These are phyloP conservation scores for Russula brevipes DNA, from an alignment of 768 basidiomycete species.

Conservation along the genomic window DNA sequence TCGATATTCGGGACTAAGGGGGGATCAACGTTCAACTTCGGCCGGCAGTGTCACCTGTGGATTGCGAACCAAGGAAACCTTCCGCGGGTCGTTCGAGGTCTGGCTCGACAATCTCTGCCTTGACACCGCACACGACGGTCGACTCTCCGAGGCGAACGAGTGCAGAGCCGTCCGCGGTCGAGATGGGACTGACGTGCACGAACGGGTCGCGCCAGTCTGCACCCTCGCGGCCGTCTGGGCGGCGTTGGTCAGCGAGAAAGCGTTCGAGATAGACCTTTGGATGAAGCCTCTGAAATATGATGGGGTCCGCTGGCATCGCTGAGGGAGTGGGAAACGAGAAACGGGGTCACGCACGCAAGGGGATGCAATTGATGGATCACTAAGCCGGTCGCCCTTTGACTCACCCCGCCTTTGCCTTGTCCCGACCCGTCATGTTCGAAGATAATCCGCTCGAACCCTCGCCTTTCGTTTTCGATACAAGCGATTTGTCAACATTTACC, in stretches of 20 bases:
- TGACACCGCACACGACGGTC: constrained; percentile 94
- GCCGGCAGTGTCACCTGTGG: background rate
- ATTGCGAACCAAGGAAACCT: constrained; percentile 74
- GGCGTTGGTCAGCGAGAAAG: constrained; percentile 68
- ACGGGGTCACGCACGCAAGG: background rate
- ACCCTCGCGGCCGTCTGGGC: constrained; percentile 80
- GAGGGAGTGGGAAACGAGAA: background rate
- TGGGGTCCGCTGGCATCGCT: constrained; percentile 22
- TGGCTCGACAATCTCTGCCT: constrained; percentile 91
- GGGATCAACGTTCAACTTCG: constrained; percentile 29
- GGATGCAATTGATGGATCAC: background rate
- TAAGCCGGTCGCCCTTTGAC: background rate
- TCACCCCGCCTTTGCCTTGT: background rate
- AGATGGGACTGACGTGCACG: constrained; percentile 85
- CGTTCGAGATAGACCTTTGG: constrained; percentile 83
- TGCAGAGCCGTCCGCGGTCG: constrained; percentile 89
- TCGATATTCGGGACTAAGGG: constrained; percentile 82
- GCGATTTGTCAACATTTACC: constrained; percentile 1
- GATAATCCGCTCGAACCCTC: constrained; percentile 21
- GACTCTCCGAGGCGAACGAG: constrained; percentile 88
- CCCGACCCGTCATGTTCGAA: constrained; percentile 12
- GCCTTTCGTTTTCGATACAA: constrained; percentile 15
- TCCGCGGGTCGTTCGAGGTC: constrained; percentile 66
- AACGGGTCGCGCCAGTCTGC: constrained; percentile 67
- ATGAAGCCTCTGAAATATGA: constrained; percentile 79